Evolutionary conservation across 192 early-diverging fungal genomes (phyloP).

Genomic region (Linnemannia exigua): DNA sequence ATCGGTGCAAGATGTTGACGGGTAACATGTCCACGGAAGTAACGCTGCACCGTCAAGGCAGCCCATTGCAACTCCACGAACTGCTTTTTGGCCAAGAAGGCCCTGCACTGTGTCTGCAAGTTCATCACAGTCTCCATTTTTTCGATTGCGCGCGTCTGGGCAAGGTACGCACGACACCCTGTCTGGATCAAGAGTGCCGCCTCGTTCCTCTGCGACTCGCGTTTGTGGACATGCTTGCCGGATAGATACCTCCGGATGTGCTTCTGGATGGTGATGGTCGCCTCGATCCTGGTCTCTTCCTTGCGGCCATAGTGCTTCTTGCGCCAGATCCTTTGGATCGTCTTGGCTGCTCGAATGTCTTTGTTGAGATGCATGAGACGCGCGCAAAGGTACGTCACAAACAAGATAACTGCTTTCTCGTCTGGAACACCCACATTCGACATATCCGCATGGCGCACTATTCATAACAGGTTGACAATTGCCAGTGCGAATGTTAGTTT

Average conservation of each 20-base stretch:
- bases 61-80: conserved; percentile 36
- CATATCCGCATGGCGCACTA: conserved; percentile 56
- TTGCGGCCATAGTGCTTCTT: conserved; percentile 51
- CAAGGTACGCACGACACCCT: conserved; percentile 48
- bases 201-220: background rate
- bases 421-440: conserved; percentile 55
- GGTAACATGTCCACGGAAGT: conserved; percentile 29
- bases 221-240: conserved; percentile 1
- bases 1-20: conserved; percentile 9
- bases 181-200: conserved; percentile 50
- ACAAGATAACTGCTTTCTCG: conserved; percentile 57
- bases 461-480: background rate
- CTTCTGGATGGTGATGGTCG: conserved; percentile 43
- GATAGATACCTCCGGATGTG: conserved; percentile 32
- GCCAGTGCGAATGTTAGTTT: background rate
- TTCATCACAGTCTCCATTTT: conserved; percentile 16
- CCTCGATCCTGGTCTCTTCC: conserved; percentile 35
- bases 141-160: conserved; percentile 23
- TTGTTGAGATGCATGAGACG: conserved; percentile 57
- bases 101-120: conserved; percentile 34
- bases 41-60: conserved; percentile 28
- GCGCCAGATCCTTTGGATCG: conserved; percentile 56
- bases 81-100: conserved; percentile 32
- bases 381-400: conserved; percentile 58
- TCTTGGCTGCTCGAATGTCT: conserved; percentile 58